Base-by-base conservation (phyloP, 345 rosid species). In the Euclidium syriacum region DNA sequence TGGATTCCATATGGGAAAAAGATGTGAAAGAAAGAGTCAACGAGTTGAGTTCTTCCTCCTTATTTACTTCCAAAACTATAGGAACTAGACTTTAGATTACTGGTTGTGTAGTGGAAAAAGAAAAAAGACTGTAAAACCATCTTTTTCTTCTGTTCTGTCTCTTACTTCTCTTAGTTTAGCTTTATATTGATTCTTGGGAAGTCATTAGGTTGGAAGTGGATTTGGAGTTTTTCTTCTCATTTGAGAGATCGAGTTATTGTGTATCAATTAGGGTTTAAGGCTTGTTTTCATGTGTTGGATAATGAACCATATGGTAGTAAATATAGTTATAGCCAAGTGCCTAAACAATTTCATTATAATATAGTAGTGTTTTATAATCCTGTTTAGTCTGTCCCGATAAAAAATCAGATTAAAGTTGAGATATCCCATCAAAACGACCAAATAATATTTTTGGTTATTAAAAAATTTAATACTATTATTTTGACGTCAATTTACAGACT, bases 171-270 rank as follows among this genome's bases (percentile, higher is more conserved):
- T 16, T 70, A 62, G 74, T 54, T 55, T 70, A 70, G 74, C 51
- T 54, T 62, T 61, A 55, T 43, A 55, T n/a, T 62, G 69, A 70
- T 70, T 70, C 74, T 54, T 62, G 64, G 58, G 74, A 70, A 62
- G 58, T 39, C 52, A 23, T 36, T 54, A 47, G 73, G 68, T n/a
- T 61, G 68, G 61, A 43, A 43, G 62, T 53, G 63, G 39, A 30
- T 63, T 56, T 70, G 69, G 52, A 56, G 30, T 48, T 62, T 46
- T 43, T 30, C 40, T 25, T 36, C 57, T 53, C 43, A 26, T 43
- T 47, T 62, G 34, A 70, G 63, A 52, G 39, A 34, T 70, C 68
- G 46, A 48, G 64, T 38, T 70, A 57, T 70, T 53, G 47, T 64
- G 53, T 61, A 52, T 35, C 42, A 44, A 29, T 26, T 70, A 52